Conservation (phyloP, 768 basidiomycete genomes). For the Mycena crocata region DNA sequence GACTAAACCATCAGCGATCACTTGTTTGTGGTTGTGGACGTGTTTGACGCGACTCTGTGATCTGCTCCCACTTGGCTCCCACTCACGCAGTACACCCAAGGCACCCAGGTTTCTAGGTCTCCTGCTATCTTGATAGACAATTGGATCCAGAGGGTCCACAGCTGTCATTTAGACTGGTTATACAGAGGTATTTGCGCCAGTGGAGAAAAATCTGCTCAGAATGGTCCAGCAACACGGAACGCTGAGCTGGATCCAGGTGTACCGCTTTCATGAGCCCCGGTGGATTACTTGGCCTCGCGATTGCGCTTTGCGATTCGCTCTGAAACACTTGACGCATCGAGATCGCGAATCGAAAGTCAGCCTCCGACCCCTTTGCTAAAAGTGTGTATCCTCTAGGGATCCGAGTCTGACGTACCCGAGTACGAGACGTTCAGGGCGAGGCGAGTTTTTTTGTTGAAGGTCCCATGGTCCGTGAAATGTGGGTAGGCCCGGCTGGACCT, state of each 20-base stretch:
- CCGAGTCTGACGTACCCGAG: conserved; percentile 27
- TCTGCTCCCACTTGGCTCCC: no score
- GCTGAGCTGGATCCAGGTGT: not conserved
- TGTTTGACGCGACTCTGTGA: no score
- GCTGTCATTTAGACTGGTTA: no score
- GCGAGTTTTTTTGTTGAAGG: no score
- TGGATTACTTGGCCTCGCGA: not conserved
- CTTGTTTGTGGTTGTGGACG: no score
- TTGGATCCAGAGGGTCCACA: no score
- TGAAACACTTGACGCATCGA: not conserved
- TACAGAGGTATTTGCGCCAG: conserved; percentile 21
- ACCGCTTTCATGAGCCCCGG: not conserved
- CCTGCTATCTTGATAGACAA: no score
- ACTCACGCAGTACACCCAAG: no score
- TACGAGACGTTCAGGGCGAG: conserved; percentile 6
- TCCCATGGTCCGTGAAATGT: no score
- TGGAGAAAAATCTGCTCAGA: conserved; percentile 8
- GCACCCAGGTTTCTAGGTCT: no score
- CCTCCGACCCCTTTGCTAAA: conserved; percentile 10
- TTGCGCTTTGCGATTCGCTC: not conserved
- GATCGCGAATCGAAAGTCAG: conserved; percentile 11
- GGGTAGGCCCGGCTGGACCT: no score
- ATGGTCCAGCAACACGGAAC: not conserved
- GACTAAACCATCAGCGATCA: no score
- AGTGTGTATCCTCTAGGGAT: conserved; percentile 18